Base-by-base conservation (phyloP, 176 grass and related monocot species). In the Aegilops longissima region DNA sequence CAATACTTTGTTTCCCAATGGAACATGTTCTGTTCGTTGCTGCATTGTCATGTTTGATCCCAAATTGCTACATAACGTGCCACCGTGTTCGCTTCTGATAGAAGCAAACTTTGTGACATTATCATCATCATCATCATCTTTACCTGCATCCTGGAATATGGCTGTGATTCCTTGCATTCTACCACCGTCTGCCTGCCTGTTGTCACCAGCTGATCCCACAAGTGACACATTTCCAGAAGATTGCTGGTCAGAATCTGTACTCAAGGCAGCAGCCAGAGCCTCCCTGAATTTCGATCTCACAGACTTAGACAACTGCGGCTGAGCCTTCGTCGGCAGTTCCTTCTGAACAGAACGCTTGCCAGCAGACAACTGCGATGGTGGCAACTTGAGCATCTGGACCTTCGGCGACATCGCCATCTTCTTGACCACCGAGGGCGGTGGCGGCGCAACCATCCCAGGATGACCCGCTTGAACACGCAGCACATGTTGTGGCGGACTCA, bases 211-310 rank as follows among this genome's bases (percentile, higher is more conserved):
- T 38, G 38, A 62, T 14, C 80, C 70, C 70, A 77, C 34, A 88
- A 3, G 61, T 42, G 72, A 61, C 69, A 51, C 76, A 61, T 80
- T 70, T 84, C 70, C 38, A 89, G 61, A 58, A 79, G 65, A 47
- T 51, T 77, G 42, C 29, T 88, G 80, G 12, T 85, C 88, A 91
- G 91, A 82, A 49, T 80, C 78, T 30, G 88, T n/a, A 75, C 84
- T 63, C 42, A 98, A 80, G 6, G 88, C 87, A 25, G 73, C 73
- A 87, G 47, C 84, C 61, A 98, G 83, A 51, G 84, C 67, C 49
- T 95, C 91, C 77, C 90, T 93, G 36, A 95, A 70, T 71, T 89
- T 95, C 52, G 86, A 93, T 73, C 93, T 93, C 70, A 92, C 82
- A 0, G 79, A 64, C 49, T 84, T 84, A 71, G 66, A 85, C 18